Evolutionary conservation across 2,329 filamentous ascomycete genomes (phyloP).

Genomic region (Pleomassaria siparia): DNA sequence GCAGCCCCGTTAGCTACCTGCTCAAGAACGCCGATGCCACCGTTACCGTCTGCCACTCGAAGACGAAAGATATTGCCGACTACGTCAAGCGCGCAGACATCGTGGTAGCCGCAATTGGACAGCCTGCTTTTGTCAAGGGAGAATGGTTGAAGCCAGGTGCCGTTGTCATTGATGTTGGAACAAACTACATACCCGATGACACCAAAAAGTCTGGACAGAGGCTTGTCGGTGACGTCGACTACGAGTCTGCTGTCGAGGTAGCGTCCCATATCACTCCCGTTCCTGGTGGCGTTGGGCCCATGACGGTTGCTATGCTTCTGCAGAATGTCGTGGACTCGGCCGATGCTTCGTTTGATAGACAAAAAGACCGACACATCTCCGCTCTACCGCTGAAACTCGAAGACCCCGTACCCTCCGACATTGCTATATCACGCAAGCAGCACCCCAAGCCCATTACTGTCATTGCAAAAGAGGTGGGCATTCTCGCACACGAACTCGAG

Average conservation of each 20-base stretch:
- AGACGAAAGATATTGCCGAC: slow-evolving; percentile 71
- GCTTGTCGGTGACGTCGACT: slow-evolving; percentile 94
- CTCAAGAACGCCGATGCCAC: slow-evolving; percentile 95
- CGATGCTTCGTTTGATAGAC: slow-evolving; percentile 75
- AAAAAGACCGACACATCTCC: slow-evolving; percentile 76
- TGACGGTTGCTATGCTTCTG: slow-evolving; percentile 98
- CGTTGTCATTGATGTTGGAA: slow-evolving; percentile 97
- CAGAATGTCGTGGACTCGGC: slow-evolving; percentile 93
- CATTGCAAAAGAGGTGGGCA: slow-evolving; percentile 83
- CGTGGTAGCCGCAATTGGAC: slow-evolving; percentile 87
- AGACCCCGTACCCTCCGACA: slow-evolving; percentile 89
- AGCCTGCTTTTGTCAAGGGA: slow-evolving; percentile 84
- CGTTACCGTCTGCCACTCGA: slow-evolving; percentile 93
- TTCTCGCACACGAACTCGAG: slow-evolving; percentile 85
- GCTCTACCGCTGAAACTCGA: slow-evolving; percentile 81
- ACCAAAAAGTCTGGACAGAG: slow-evolving; percentile 90
- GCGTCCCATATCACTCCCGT: slow-evolving; percentile 95
- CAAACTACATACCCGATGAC: slow-evolving; percentile 88
- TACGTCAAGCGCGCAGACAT: slow-evolving; percentile 85
- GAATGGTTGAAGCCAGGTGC: slow-evolving; percentile 93
- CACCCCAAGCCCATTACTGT: slow-evolving; percentile 88
- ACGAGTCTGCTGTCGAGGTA: slow-evolving; percentile 77
- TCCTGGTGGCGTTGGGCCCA: slow-evolving; percentile 93
- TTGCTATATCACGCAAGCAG: slow-evolving; percentile 85
- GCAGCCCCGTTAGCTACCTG: slow-evolving; percentile 93